phyloP scores from a whole-genome alignment of 2,329 filamentous ascomycete species.

The Aspergillus latus region DNA sequence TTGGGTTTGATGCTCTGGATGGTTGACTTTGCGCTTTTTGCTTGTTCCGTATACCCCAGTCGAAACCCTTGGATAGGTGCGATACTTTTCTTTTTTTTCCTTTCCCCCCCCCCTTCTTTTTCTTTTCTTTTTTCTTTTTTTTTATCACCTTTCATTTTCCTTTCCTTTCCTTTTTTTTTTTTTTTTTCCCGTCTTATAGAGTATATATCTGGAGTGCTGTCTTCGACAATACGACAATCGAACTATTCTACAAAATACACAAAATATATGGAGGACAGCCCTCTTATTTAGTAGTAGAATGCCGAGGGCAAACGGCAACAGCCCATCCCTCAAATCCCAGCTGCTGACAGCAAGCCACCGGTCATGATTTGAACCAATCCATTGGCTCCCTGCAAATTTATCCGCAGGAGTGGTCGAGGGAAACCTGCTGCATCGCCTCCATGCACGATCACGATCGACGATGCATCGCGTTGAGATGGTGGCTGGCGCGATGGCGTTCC shows the following conservation, averaged over 20 bases:
- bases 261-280: too few relatives aligned
- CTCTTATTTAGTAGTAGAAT: too few relatives aligned
- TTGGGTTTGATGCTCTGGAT: background rate
- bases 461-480: background rate
- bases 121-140: too few relatives aligned
- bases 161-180: too few relatives aligned
- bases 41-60: conserved; percentile 7
- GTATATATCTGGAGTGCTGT: background rate
- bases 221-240: too few relatives aligned
- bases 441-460: background rate
- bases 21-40: background rate
- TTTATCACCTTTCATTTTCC: too few relatives aligned
- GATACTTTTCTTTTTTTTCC: background rate
- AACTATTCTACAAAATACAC: too few relatives aligned
- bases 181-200: background rate
- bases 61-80: conserved; percentile 7
- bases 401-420: background rate
- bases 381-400: background rate
- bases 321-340: background rate
- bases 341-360: background rate
- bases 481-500: too few relatives aligned
- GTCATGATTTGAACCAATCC: background rate
- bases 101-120: too few relatives aligned
- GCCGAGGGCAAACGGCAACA: too few relatives aligned
- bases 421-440: background rate